Percentiles rank a stretch among this genome's conserved stretches.
Evolutionary conservation across 352 stramenopile species (phyloP).

Genomic region (Phytophthora agathidicida): DNA sequence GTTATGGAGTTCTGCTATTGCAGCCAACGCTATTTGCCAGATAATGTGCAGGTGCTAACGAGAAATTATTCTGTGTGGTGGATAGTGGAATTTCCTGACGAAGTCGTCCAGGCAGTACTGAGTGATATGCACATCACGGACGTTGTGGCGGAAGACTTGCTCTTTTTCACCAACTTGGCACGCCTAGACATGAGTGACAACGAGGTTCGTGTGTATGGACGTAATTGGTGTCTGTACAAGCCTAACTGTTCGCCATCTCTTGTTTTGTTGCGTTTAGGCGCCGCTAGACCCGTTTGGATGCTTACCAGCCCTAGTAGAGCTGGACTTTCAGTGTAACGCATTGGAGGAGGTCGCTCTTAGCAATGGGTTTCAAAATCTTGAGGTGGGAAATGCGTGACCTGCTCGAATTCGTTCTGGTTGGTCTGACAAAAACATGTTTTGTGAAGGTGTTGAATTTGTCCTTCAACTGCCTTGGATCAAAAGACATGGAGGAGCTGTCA

Average conservation of each 20-base stretch:
- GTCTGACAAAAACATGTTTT: too few relatives aligned
- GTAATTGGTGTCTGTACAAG: neutral
- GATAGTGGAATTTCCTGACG: conserved; percentile 82
- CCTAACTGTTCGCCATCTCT: neutral
- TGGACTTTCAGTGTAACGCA: conserved; percentile 87
- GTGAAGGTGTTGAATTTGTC: conserved; percentile 74
- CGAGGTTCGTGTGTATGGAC: conserved; percentile 40
- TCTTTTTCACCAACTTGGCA: conserved; percentile 80
- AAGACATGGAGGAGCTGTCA: conserved; percentile 73
- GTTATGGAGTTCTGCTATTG: neutral
- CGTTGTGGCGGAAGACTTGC: conserved; percentile 73
- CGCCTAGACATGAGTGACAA: conserved; percentile 87
- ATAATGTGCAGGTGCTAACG: neutral
- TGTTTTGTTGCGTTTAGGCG: conserved; percentile 34
- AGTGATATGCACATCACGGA: conserved; percentile 63
- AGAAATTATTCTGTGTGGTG: neutral
- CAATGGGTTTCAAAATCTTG: conserved; percentile 72
- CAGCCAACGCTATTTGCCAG: neutral
- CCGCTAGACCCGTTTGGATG: conserved; percentile 71
- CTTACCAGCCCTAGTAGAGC: conserved; percentile 63
- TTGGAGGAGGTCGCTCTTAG: conserved; percentile 48
- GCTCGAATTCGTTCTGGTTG: too few relatives aligned
- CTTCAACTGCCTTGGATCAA: conserved; percentile 73
- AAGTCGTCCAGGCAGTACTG: conserved; percentile 67
- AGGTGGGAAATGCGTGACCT: conserved; percentile 39